A percentile compares a stretch with the other conserved stretches of the same genome.
phyloP scores from a whole-genome alignment of 768 basidiomycete species.

The Dacryopinax spathularia region DNA sequence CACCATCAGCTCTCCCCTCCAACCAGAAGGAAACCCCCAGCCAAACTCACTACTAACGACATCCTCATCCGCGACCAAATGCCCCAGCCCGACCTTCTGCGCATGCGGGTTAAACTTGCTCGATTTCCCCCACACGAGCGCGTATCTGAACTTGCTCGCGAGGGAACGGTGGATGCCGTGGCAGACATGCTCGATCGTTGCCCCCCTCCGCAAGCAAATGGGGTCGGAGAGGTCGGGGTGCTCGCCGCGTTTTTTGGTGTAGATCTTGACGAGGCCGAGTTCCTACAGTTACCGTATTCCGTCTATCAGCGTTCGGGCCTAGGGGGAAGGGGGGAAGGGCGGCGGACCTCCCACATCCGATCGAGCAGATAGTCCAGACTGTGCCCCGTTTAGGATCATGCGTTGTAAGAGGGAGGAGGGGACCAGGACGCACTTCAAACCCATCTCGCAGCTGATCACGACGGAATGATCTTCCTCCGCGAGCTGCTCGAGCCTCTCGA shows the following conservation, averaged over 20 bases:
- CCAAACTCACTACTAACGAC: constrained; percentile 65
- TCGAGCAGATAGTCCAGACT: constrained; percentile 30
- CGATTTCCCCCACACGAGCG: constrained; percentile 89
- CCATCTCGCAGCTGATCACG: constrained; percentile 95
- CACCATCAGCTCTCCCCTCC: neutral
- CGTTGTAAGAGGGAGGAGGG: neutral
- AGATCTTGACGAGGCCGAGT: constrained; percentile 73
- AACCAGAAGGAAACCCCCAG: neutral
- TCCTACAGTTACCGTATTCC: constrained; percentile 44
- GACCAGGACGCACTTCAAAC: constrained; percentile 51
- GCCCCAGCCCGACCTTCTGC: constrained; percentile 56
- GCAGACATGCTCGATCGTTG: constrained; percentile 90
- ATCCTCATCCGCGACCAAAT: constrained; percentile 76
- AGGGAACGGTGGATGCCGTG: constrained; percentile 85
- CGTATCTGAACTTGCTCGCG: constrained; percentile 84
- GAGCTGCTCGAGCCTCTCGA: constrained; percentile 69
- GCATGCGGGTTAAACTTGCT: constrained; percentile 89
- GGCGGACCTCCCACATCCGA: constrained; percentile 29
- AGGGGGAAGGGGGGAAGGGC: neutral
- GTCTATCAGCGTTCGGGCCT: neutral
- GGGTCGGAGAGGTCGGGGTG: constrained; percentile 87
- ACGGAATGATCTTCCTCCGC: constrained; percentile 69
- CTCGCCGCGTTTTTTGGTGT: constrained; percentile 94
- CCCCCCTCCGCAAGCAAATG: constrained; percentile 61
- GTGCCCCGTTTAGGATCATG: neutral